Base-by-base conservation (phyloP, 176 grass and related monocot genomes). In the Cenchrus purpureus region DNA sequence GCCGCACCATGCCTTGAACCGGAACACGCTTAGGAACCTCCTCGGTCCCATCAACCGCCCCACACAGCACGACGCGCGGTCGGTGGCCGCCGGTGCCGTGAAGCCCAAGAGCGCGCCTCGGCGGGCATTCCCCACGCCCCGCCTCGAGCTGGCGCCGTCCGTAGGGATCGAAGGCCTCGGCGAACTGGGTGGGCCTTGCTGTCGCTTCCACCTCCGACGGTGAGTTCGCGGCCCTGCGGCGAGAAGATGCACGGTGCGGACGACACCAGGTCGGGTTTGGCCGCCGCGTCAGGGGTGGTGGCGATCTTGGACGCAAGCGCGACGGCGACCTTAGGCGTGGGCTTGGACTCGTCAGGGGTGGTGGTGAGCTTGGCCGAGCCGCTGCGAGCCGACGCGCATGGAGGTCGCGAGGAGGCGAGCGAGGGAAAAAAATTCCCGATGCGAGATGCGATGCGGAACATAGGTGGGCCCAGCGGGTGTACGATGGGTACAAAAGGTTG, bases 1-100 rank as follows among this genome's bases (percentile, higher is more conserved):
- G n/a, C n/a, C n/a, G n/a, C 94, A 94, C 91, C 89, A 97, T 25
- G 92, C 81, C 84, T 94, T 97, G 89, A 97, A 94, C 65, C 94
- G 85, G 85, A 97, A 97, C 64, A 97, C 86, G 89, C 91, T 97
- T 60, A 76, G 91, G 84, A 97, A 94, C 65, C 61, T 42, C 51
- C 88, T 2, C 14, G 79, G 88, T 7, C 70, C 75, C 0, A 29
- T 1, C 0, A 97, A 82, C 10, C 65, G 57, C 1, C 94, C 94
- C 2, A 94, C 52, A 25, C 25, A 25, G 25, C 25, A 25, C 25
- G 25, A 25, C 25, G 25, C 25, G 25, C 25, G 25, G 25, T 2
- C 43, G 89, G 91, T 68, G 84, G 73, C 13, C 13, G 52, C 25
- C 5, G 84, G 31, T 12, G 54, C 1, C 17, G 69, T 60, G 76